Percentiles rank a stretch among this genome's conserved stretches.
phyloP scores from a whole-genome alignment of 176 grass and related monocot genomes.

The Secale cereale region DNA sequence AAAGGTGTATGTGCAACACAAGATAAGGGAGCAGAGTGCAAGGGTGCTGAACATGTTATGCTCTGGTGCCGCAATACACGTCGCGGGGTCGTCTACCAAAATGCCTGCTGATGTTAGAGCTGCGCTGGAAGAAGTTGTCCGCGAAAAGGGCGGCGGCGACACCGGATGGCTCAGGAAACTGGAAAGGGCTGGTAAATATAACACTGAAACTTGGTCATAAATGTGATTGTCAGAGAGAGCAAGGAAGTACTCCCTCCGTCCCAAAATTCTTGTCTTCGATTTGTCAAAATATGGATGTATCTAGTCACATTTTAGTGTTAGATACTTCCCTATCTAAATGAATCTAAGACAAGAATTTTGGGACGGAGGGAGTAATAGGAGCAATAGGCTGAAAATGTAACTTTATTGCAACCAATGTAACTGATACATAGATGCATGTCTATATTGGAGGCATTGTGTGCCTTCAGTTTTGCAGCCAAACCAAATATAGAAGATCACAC shows the following conservation, averaged over 20 bases:
- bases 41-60: constrained; percentile 63
- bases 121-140: constrained; percentile 68
- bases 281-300: too few relatives aligned
- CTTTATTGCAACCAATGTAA: constrained; percentile 18
- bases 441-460: not conserved
- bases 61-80: constrained; percentile 58
- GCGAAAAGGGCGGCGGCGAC: not conserved
- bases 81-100: constrained; percentile 73
- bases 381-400: constrained; percentile 3
- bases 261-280: too few relatives aligned
- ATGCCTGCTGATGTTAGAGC: constrained; percentile 84
- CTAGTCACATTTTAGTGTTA: too few relatives aligned
- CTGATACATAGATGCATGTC: not conserved
- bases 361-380: too few relatives aligned
- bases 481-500: constrained; percentile 12
- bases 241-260: too few relatives aligned
- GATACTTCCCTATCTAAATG: too few relatives aligned
- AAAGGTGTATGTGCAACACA: constrained; percentile 88
- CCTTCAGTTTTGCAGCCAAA: not conserved
- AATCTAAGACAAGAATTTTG: too few relatives aligned
- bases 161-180: not conserved
- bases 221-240: not conserved
- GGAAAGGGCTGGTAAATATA: not conserved
- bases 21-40: constrained; percentile 78
- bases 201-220: not conserved